These are phyloP conservation scores for Colletotrichum australisinense DNA, from an alignment of 2,329 filamentous ascomycete genomes.

Conservation along the genomic window DNA sequence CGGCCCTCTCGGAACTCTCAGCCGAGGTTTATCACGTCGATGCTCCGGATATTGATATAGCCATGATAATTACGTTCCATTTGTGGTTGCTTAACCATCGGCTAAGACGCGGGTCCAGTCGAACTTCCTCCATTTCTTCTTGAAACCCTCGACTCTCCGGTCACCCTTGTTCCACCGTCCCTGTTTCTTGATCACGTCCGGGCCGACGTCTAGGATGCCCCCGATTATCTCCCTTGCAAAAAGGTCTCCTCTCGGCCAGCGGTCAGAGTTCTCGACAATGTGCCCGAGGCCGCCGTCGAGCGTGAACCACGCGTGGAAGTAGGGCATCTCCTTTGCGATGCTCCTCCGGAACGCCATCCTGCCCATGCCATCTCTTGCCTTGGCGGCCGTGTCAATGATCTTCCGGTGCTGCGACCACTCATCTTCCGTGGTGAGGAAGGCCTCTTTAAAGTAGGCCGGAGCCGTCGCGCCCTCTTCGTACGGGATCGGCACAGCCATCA, in stretches of 20 bases:
- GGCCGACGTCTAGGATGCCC: conserved; percentile 87
- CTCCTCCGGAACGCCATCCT: conserved; percentile 84
- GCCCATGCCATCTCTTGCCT: conserved; percentile 75
- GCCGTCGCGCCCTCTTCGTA: conserved; percentile 92
- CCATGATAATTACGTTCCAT: not conserved
- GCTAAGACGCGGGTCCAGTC: conserved; percentile 80
- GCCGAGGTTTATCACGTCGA: conserved; percentile 16
- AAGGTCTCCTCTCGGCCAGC: conserved; percentile 91
- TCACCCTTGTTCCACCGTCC: conserved; percentile 83
- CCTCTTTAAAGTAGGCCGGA: conserved; percentile 95
- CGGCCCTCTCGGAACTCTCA: not conserved
- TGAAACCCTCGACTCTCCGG: conserved; percentile 79
- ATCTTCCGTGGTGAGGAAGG: conserved; percentile 86
- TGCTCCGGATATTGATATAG: not conserved
- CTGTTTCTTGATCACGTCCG: conserved; percentile 89
- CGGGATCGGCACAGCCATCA: conserved; percentile 88
- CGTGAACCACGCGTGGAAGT: conserved; percentile 97
- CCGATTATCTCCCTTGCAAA: conserved; percentile 94
- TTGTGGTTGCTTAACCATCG: conserved; percentile 42
- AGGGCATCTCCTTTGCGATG: conserved; percentile 95
- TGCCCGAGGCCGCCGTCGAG: conserved; percentile 94
- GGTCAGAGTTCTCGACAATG: conserved; percentile 84
- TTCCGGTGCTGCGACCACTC: conserved; percentile 98
- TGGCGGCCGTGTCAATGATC: conserved; percentile 85
- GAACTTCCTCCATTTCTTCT: conserved; percentile 89